Percentiles rank a stretch among this genome's conserved stretches.
These are phyloP conservation scores for Agaricus subrufescens DNA, from an alignment of 768 basidiomycete species.

Conservation along the genomic window DNA sequence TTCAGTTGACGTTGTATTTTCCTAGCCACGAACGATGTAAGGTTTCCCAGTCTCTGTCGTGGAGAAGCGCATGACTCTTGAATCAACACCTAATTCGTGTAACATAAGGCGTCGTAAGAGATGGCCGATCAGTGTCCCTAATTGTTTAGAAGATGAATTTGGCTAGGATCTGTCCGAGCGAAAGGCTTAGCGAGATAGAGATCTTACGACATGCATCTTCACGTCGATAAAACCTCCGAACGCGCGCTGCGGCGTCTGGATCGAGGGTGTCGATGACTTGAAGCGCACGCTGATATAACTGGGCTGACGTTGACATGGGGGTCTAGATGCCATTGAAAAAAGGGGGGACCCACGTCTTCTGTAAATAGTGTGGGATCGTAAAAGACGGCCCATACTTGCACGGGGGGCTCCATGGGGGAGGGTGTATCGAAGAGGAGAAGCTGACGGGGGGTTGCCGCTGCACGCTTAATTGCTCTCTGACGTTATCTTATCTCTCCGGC, in stretches of 20 bases:
- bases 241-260: constrained; percentile 45
- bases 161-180: constrained; percentile 3
- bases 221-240: constrained; percentile 64
- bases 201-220: constrained; percentile 72
- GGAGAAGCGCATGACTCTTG: constrained; percentile 44
- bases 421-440: neutral
- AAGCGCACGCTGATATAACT: constrained; percentile 66
- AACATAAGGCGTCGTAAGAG: constrained; percentile 66
- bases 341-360: constrained; percentile 30
- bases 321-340: constrained; percentile 9
- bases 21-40: constrained; percentile 51
- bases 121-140: constrained; percentile 76
- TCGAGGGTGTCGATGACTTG: constrained; percentile 42
- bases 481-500: too few relatives aligned
- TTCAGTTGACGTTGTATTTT: neutral
- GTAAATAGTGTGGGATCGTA: constrained; percentile 36
- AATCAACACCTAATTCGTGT: constrained; percentile 48
- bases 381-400: constrained; percentile 41
- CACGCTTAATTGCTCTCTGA: constrained; percentile 2
- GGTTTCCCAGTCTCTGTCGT: constrained; percentile 69
- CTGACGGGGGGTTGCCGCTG: neutral
- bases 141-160: neutral
- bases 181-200: neutral
- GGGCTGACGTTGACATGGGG: constrained; percentile 11
- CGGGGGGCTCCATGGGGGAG: constrained; percentile 16